phyloP scores from a whole-genome alignment of 83 land plant genomes.

The Picea engelmannii region DNA sequence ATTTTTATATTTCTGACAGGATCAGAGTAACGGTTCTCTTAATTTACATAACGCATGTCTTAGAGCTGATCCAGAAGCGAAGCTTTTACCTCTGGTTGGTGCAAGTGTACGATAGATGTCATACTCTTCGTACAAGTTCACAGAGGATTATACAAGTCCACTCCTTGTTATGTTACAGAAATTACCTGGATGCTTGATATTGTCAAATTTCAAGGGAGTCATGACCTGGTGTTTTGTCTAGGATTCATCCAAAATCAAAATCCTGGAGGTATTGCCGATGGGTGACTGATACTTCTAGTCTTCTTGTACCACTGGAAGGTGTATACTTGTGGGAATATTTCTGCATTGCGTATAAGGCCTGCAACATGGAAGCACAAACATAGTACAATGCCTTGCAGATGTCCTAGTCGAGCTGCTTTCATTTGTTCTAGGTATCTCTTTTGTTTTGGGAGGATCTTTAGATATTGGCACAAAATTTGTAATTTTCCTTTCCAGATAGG shows the following conservation, averaged over 20 bases:
- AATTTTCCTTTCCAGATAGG: background rate
- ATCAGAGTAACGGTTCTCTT: background rate
- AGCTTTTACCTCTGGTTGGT: background rate
- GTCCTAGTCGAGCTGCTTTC: no score
- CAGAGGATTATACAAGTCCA: background rate
- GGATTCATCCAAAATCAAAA: background rate
- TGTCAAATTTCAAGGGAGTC: background rate
- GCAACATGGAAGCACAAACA: no score
- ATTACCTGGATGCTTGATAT: background rate
- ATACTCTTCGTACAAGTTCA: no score
- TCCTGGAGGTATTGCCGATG: background rate
- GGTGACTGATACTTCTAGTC: background rate
- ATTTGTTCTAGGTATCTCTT: no score
- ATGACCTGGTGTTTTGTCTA: background rate
- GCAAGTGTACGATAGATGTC: background rate
- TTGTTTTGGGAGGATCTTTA: background rate
- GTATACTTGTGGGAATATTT: no score
- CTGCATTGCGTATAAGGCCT: no score
- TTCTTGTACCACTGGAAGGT: background rate
- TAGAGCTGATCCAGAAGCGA: slow-evolving; percentile 5
- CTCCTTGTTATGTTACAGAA: background rate
- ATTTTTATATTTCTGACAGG: slow-evolving; percentile 1
- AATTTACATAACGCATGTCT: background rate
- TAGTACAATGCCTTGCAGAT: no score
- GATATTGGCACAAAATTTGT: background rate